Conservation (phyloP, 2,329 filamentous ascomycete genomes). For the Colletotrichum sp. region DNA sequence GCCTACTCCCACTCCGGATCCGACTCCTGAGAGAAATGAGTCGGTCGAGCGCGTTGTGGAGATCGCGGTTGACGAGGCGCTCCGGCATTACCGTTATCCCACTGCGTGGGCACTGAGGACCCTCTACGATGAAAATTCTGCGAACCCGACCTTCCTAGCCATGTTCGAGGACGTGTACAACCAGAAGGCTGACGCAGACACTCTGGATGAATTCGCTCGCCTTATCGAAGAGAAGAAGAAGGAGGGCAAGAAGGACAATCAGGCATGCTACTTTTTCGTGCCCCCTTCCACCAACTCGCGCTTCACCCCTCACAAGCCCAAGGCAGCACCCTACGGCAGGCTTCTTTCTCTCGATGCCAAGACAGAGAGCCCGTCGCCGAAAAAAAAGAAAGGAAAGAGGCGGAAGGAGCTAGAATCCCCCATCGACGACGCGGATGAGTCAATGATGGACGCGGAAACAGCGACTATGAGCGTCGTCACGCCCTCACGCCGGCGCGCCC, state of each 20-base stretch:
- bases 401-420: slow-evolving; percentile 11
- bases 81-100: slow-evolving; percentile 61
- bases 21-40: slow-evolving; percentile 38
- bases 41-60: slow-evolving; percentile 58
- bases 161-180: slow-evolving; percentile 63
- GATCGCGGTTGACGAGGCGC: slow-evolving; percentile 61
- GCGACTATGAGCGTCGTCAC: slow-evolving; percentile 23
- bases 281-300: slow-evolving; percentile 47
- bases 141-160: slow-evolving; percentile 55
- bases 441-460: slow-evolving; percentile 4
- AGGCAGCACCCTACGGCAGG: slow-evolving; percentile 52
- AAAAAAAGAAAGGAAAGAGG: slow-evolving; percentile 1
- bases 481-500: slow-evolving; percentile 36
- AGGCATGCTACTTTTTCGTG: slow-evolving; percentile 58
- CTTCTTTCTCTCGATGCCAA: slow-evolving; percentile 47
- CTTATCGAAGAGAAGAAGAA: slow-evolving; percentile 60
- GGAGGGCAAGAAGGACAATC: slow-evolving; percentile 58
- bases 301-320: slow-evolving; percentile 48
- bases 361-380: slow-evolving; percentile 14
- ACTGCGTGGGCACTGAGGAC: slow-evolving; percentile 66
- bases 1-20: slow-evolving; percentile 1
- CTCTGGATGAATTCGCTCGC: slow-evolving; percentile 53
- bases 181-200: slow-evolving; percentile 59
- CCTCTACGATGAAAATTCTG: slow-evolving; percentile 62
- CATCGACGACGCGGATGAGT: neutral